phyloP scores from a whole-genome alignment of 2,329 filamentous ascomycete species.

The Aureobasidium melanogenum region DNA sequence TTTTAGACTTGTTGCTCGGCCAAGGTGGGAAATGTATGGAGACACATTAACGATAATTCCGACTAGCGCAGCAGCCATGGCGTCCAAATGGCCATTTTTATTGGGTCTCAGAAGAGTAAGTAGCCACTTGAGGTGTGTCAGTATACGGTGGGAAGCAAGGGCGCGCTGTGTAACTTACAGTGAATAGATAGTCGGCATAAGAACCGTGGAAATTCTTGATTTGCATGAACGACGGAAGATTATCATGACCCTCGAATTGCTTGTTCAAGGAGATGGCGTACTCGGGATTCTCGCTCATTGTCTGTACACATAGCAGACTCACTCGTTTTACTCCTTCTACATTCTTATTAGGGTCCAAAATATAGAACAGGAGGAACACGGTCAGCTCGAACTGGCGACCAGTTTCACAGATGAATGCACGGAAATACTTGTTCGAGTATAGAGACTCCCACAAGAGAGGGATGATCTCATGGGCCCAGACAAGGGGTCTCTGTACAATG shows the following conservation, averaged over 20 bases:
- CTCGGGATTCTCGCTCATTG: constrained; percentile 81
- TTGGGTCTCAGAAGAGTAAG: constrained; percentile 8
- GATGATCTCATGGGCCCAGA: constrained; percentile 89
- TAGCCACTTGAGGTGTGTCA: constrained; percentile 6
- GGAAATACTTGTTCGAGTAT: constrained; percentile 95
- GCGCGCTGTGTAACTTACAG: constrained; percentile 45
- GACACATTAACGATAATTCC: constrained; percentile 92
- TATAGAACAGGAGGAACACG: constrained; percentile 83
- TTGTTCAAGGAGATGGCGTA: constrained; percentile 89
- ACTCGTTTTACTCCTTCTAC: constrained; percentile 91
- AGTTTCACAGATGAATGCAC: constrained; percentile 94
- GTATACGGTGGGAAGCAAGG: background rate
- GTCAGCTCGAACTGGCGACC: constrained; percentile 89
- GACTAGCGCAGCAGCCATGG: constrained; percentile 79
- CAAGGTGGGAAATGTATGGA: constrained; percentile 71
- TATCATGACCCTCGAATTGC: constrained; percentile 79
- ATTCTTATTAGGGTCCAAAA: constrained; percentile 78
- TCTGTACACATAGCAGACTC: constrained; percentile 96
- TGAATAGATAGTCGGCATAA: constrained; percentile 90
- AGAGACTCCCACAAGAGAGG: constrained; percentile 97
- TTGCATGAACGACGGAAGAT: constrained; percentile 70
- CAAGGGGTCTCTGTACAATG: constrained; percentile 56
- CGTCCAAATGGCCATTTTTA: constrained; percentile 9
- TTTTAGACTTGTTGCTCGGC: constrained; percentile 65
- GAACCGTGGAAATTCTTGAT: constrained; percentile 78